phyloP scores from a whole-genome alignment of 169 alveolate genomes.

The Plasmodium vivax region DNA sequence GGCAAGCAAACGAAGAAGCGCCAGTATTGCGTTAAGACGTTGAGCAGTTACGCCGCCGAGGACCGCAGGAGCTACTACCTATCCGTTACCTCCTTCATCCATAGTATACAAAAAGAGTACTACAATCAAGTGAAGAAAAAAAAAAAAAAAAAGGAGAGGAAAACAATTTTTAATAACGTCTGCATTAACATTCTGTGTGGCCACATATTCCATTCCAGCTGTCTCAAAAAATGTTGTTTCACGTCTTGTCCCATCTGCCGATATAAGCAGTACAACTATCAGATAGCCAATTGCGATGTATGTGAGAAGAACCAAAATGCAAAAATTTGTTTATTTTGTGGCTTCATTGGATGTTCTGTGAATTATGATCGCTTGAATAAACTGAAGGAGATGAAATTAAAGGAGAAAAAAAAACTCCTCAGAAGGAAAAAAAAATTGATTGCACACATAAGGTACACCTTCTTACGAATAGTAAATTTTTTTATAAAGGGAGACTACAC shows the following conservation, averaged over 20 bases:
- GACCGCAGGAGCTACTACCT: neutral
- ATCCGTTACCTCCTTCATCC: slow-evolving; percentile 1
- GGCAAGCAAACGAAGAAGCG: neutral
- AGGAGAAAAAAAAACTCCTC: slow-evolving; percentile 29
- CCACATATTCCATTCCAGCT: slow-evolving; percentile 64
- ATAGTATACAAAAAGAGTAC: slow-evolving; percentile 15
- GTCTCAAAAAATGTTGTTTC: slow-evolving; percentile 62
- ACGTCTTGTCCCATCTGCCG: slow-evolving; percentile 65
- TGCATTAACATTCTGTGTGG: slow-evolving; percentile 45
- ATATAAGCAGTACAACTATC: slow-evolving; percentile 66
- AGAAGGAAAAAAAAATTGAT: slow-evolving; percentile 20
- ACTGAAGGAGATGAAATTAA: slow-evolving; percentile 13
- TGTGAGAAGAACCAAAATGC: slow-evolving; percentile 36
- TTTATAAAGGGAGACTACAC: neutral
- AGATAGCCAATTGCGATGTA: slow-evolving; percentile 65
- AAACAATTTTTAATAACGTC: slow-evolving; percentile 34
- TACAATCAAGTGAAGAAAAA: slow-evolving; percentile 19
- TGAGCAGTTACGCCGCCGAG: neutral
- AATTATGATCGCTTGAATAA: slow-evolving; percentile 34
- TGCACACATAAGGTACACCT: slow-evolving; percentile 2
- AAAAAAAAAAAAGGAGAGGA: slow-evolving; percentile 6
- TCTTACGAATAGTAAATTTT: neutral
- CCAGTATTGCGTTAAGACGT: neutral
- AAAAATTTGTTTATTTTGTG: slow-evolving; percentile 59
- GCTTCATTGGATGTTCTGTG: slow-evolving; percentile 60